These are phyloP conservation scores for Botrytis tulipae DNA, from an alignment of 2,329 filamentous ascomycete species.

Conservation along the genomic window DNA sequence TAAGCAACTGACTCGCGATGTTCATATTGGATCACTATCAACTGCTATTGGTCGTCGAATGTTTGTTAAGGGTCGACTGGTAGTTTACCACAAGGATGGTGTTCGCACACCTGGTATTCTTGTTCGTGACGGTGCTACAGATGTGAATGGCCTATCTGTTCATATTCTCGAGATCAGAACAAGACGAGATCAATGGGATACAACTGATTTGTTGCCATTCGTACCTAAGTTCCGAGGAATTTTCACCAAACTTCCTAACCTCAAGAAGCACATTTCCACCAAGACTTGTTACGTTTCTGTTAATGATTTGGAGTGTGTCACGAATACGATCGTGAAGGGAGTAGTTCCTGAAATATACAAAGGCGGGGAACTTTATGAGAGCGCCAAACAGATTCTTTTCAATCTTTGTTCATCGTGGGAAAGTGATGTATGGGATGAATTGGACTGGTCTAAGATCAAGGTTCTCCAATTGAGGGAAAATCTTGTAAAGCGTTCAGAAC, in stretches of 20 bases:
- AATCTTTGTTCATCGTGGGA: constrained; percentile 73
- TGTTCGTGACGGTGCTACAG: constrained; percentile 69
- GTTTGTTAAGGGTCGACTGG: constrained; percentile 70
- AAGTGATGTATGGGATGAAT: constrained; percentile 74
- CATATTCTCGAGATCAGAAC: constrained; percentile 77
- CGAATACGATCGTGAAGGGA: constrained; percentile 61
- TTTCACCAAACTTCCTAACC: constrained; percentile 66
- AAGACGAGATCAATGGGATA: constrained; percentile 65
- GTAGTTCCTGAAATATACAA: constrained; percentile 59
- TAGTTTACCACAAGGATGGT: constrained; percentile 84
- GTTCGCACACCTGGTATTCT: constrained; percentile 80
- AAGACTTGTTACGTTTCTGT: constrained; percentile 70
- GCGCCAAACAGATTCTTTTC: constrained; percentile 66
- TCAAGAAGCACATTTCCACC: constrained; percentile 63
- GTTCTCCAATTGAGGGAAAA: constrained; percentile 79
- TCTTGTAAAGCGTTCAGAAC: constrained; percentile 66
- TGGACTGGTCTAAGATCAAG: constrained; percentile 78
- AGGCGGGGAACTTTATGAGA: constrained; percentile 48
- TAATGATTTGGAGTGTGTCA: constrained; percentile 80
- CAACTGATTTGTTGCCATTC: constrained; percentile 85
- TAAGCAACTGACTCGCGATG: constrained; percentile 72
- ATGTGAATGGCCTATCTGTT: constrained; percentile 63
- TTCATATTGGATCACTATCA: constrained; percentile 73
- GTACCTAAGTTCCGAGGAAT: constrained; percentile 66
- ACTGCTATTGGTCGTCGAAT: constrained; percentile 81